These are phyloP conservation scores for Debaryomyces subglobosus DNA, from an alignment of 1,139 yeast species.

Conservation along the genomic window DNA sequence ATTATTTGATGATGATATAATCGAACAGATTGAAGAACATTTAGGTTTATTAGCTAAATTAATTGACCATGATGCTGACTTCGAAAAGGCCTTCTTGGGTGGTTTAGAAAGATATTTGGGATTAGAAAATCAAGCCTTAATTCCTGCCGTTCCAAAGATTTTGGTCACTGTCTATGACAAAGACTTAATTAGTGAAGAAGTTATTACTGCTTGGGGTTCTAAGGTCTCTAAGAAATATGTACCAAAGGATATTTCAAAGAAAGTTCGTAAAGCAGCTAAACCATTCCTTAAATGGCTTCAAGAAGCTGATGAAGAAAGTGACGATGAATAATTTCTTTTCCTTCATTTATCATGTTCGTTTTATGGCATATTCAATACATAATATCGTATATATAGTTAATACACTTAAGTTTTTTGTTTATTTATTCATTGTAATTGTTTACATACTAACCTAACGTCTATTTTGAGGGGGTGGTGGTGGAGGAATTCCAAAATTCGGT, in stretches of 20 bases:
- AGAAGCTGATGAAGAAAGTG: constrained; percentile 78
- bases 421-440: not conserved
- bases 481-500: constrained; percentile 14
- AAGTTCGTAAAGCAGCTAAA: constrained; percentile 94
- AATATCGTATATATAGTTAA: constrained; percentile 4
- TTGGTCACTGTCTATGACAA: constrained; percentile 79
- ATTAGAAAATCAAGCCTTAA: constrained; percentile 73
- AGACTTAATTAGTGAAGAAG: constrained; percentile 85
- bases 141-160: constrained; percentile 77
- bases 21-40: constrained; percentile 74
- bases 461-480: constrained; percentile 22
- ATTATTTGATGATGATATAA: constrained; percentile 78
- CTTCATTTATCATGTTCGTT: not conserved
- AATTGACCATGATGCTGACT: constrained; percentile 61
- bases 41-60: constrained; percentile 81
- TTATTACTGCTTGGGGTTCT: constrained; percentile 81
- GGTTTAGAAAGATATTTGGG: constrained; percentile 96
- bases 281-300: constrained; percentile 94
- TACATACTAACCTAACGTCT: constrained; percentile 5
- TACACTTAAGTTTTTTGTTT: not conserved
- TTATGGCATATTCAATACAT: constrained; percentile 6
- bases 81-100: constrained; percentile 89
- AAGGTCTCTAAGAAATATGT: constrained; percentile 93
- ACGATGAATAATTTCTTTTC: constrained; percentile 53
- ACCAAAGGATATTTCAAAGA: constrained; percentile 87